phyloP scores from a whole-genome alignment of 2,329 filamentous ascomycete genomes.

The Chaetomiaceae sp. region DNA sequence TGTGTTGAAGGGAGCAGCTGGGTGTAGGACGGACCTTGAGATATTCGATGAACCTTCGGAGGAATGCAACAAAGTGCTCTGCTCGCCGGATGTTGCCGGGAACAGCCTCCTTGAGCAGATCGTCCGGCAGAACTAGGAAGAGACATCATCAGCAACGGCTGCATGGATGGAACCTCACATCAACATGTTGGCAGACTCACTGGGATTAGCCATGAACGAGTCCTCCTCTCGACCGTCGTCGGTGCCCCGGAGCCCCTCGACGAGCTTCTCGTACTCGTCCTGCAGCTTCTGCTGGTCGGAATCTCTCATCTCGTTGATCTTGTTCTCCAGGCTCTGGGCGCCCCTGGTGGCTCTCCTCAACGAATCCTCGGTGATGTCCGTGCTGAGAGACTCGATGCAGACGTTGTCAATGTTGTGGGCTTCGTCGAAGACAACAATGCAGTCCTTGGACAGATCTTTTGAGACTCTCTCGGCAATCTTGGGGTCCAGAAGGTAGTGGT shows the following conservation, averaged over 20 bases:
- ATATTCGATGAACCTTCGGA: constrained; percentile 97
- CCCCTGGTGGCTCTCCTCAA: constrained; percentile 85
- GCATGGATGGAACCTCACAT: too few relatives aligned
- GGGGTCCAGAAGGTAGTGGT: constrained; percentile 94
- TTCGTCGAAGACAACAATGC: constrained; percentile 97
- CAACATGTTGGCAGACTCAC: too few relatives aligned
- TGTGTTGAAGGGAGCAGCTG: not conserved
- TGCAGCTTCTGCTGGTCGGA: constrained; percentile 92
- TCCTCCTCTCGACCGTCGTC: constrained; percentile 90
- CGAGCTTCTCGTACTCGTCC: constrained; percentile 90
- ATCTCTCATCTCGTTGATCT: constrained; percentile 91
- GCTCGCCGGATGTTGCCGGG: constrained; percentile 94
- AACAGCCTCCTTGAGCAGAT: constrained; percentile 90
- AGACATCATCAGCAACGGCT: not conserved
- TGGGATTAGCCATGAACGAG: constrained; percentile 92
- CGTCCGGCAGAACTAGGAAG: constrained; percentile 71
- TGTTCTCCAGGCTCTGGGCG: constrained; percentile 83
- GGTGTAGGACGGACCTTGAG: constrained; percentile 54
- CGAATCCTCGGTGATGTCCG: constrained; percentile 93
- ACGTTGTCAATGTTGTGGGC: constrained; percentile 99
- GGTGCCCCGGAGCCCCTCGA: constrained; percentile 82
- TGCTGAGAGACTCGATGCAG: constrained; percentile 95
- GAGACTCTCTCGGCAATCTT: constrained; percentile 97
- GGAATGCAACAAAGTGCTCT: constrained; percentile 90
- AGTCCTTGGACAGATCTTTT: constrained; percentile 93